Conservation (phyloP, 495 filamentous ascomycete genomes). For the Geoglossum glabrum region DNA sequence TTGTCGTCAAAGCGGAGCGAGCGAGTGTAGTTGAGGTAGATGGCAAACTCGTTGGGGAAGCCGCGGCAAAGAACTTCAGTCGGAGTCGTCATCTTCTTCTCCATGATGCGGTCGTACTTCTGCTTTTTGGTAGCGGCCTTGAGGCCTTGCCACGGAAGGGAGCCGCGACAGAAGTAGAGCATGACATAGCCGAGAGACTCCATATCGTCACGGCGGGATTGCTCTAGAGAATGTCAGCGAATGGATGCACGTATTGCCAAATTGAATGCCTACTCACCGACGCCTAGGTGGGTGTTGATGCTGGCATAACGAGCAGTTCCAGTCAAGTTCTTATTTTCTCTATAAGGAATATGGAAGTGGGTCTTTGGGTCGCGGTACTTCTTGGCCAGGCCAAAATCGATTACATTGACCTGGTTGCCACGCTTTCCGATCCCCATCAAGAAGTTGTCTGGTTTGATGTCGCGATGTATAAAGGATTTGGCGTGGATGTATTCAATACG, state of each 20-base stretch:
- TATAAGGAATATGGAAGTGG: slow-evolving; percentile 98
- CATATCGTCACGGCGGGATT: slow-evolving; percentile 99
- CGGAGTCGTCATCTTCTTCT: slow-evolving; percentile 99
- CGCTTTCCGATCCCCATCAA: slow-evolving; percentile 99
- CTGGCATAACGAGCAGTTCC: slow-evolving; percentile 97
- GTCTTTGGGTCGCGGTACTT: slow-evolving; percentile 99
- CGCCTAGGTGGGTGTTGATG: slow-evolving; percentile 97
- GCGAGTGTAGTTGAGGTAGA: slow-evolving; percentile 98
- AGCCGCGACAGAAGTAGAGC: slow-evolving; percentile 99
- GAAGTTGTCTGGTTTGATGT: slow-evolving; percentile 99
- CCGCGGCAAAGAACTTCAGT: slow-evolving; percentile 98
- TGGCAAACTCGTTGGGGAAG: slow-evolving; percentile 98
- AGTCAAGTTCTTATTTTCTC: slow-evolving; percentile 99
- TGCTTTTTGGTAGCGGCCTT: slow-evolving; percentile 99
- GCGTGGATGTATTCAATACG: slow-evolving; percentile 99
- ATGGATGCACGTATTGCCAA: not conserved
- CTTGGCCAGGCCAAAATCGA: slow-evolving; percentile 98
- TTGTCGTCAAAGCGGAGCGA: slow-evolving; percentile 99
- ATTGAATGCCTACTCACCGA: slow-evolving; percentile 35
- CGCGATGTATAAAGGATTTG: slow-evolving; percentile 99
- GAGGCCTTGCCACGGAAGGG: slow-evolving; percentile 95
- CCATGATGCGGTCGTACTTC: slow-evolving; percentile 99
- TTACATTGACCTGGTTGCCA: slow-evolving; percentile 99
- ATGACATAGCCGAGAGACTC: slow-evolving; percentile 98
- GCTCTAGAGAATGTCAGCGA: slow-evolving; percentile 38